These are phyloP conservation scores for Pyrrhoderma lamaoense DNA, from an alignment of 1,284 basidiomycete genomes.

Conservation along the genomic window DNA sequence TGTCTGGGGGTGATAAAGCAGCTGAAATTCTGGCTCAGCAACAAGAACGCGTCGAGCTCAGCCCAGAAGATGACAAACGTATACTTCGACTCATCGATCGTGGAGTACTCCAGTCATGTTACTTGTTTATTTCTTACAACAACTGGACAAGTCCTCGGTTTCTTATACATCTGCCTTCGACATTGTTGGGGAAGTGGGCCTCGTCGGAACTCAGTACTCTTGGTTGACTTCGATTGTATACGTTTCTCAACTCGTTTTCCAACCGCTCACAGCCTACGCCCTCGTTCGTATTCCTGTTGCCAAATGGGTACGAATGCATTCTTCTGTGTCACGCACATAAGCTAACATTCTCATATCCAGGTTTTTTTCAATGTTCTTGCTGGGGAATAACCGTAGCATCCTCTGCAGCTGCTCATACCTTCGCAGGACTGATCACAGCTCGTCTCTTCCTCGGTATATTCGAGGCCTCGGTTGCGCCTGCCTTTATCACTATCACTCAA, in stretches of 20 bases:
- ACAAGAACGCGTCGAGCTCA: conserved; percentile 21
- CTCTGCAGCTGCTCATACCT: too few species aligned
- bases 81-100: conserved; percentile 36
- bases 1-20: not conserved
- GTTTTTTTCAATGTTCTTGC: conserved; percentile 36
- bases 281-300: conserved; percentile 37
- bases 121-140: conserved; percentile 38
- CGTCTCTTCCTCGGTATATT: conserved; percentile 39
- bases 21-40: not conserved
- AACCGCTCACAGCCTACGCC: conserved; percentile 37
- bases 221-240: conserved; percentile 41
- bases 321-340: too few species aligned
- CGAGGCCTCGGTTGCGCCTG: conserved; percentile 32
- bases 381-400: conserved; percentile 20
- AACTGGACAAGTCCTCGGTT: conserved; percentile 32
- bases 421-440: conserved; percentile 20
- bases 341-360: too few species aligned
- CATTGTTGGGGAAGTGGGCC: conserved; percentile 32
- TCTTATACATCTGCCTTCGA: conserved; percentile 39
- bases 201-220: conserved; percentile 39
- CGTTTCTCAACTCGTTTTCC: conserved; percentile 39
- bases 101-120: conserved; percentile 36
- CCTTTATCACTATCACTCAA: conserved; percentile 28
- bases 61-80: conserved; percentile 29
- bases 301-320: too few species aligned